Conservation (phyloP, 345 rosid species). For the Cardiospermum halicacabum region DNA sequence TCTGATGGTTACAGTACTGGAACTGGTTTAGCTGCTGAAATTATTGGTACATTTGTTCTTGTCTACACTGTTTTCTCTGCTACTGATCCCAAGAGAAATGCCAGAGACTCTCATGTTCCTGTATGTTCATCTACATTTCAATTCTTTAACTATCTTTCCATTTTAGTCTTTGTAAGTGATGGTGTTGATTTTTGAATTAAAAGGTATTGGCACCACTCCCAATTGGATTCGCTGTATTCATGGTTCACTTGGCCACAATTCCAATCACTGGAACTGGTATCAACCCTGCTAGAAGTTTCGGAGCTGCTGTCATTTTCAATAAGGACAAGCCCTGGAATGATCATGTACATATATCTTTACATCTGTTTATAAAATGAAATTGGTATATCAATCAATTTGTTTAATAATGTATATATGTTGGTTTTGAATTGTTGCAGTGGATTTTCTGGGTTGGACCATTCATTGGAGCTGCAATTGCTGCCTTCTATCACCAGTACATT, state of each 20-base stretch:
- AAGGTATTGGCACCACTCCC: constrained; percentile 68
- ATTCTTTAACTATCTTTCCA: not conserved
- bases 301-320: constrained; percentile 53
- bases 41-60: constrained; percentile 60
- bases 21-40: constrained; percentile 61
- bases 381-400: not conserved
- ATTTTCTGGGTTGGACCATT: constrained; percentile 78
- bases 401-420: not conserved
- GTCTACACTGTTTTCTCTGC: constrained; percentile 68
- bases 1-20: constrained; percentile 49
- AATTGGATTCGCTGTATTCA: constrained; percentile 63
- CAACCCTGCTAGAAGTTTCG: constrained; percentile 69
- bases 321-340: constrained; percentile 53
- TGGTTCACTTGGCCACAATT: constrained; percentile 68
- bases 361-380: not conserved
- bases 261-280: constrained; percentile 72
- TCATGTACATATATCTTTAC: constrained; percentile 28
- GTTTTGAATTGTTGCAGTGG: constrained; percentile 38
- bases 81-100: constrained; percentile 60
- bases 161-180: not conserved
- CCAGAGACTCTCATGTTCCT: constrained; percentile 63
- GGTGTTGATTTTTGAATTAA: not conserved
- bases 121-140: constrained; percentile 23
- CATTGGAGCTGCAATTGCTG: constrained; percentile 59
- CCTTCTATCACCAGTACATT: constrained; percentile 53